Conservation (phyloP, 768 basidiomycete species). For the Xerocomellus chrysenteron region DNA sequence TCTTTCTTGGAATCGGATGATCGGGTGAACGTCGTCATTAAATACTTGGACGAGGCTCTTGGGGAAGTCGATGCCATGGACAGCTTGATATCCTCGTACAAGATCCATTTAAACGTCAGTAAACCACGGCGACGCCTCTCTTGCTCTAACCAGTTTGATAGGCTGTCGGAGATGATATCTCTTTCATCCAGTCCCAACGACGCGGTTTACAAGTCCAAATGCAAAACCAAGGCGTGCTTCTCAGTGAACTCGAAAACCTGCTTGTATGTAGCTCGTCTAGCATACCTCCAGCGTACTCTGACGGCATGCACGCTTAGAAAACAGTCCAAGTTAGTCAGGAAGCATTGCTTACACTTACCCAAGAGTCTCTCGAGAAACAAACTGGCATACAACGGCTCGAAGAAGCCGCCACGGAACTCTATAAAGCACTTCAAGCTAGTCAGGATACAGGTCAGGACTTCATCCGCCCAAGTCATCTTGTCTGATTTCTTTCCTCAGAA, state of each 20-base stretch:
- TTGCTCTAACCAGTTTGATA: slow-evolving; percentile 34
- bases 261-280: slow-evolving; percentile 49
- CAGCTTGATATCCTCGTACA: slow-evolving; percentile 85
- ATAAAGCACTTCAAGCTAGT: slow-evolving; percentile 90
- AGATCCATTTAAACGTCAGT: slow-evolving; percentile 91
- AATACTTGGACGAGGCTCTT: slow-evolving; percentile 86
- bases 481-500: slow-evolving; percentile 44
- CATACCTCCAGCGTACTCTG: not conserved
- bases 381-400: slow-evolving; percentile 77
- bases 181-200: slow-evolving; percentile 94
- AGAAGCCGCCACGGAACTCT: slow-evolving; percentile 81
- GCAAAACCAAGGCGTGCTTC: slow-evolving; percentile 85
- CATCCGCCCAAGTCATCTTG: not conserved
- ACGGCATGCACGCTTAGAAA: slow-evolving; percentile 50
- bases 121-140: not conserved
- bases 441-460: slow-evolving; percentile 69
- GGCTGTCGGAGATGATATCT: slow-evolving; percentile 95
- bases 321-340: slow-evolving; percentile 90
- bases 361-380: slow-evolving; percentile 85
- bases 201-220: slow-evolving; percentile 96
- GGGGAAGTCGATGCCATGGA: slow-evolving; percentile 90
- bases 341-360: slow-evolving; percentile 72
- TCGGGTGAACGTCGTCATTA: slow-evolving; percentile 79
- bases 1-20: slow-evolving; percentile 97
- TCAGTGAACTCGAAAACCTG: slow-evolving; percentile 84